Percentiles rank a stretch among this genome's conserved stretches.
These are phyloP conservation scores for Neostapfia colusana DNA, from an alignment of 176 grass and related monocot species.

Conservation along the genomic window DNA sequence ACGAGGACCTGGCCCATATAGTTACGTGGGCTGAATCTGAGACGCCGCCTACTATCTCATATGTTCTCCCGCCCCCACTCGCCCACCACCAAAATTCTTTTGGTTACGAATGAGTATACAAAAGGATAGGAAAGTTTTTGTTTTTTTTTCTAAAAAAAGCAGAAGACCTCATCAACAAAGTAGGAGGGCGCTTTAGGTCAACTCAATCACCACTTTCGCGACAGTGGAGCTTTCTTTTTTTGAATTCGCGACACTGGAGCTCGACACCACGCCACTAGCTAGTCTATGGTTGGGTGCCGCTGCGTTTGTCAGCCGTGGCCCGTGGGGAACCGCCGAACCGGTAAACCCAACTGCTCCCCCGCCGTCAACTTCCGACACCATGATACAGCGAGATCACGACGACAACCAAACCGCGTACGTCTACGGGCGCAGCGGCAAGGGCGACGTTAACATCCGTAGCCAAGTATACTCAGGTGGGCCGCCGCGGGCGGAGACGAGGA, in stretches of 20 bases:
- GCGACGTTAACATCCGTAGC: neutral
- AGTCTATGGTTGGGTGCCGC: neutral
- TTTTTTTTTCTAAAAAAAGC: neutral
- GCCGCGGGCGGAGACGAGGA: conserved; percentile 15
- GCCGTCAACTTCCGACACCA: neutral
- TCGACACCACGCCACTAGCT: neutral
- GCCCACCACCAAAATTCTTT: too few relatives aligned
- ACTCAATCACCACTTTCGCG: neutral
- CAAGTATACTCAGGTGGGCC: conserved; percentile 30
- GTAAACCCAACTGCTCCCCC: neutral
- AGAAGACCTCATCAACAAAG: neutral
- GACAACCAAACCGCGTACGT: conserved; percentile 36
- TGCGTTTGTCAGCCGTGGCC: neutral
- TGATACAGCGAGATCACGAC: conserved; percentile 21
- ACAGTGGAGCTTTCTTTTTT: neutral
- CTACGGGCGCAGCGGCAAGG: conserved; percentile 1
- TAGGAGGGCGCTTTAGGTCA: neutral
- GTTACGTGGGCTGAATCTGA: too few relatives aligned
- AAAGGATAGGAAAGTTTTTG: neutral
- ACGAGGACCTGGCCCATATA: too few relatives aligned
- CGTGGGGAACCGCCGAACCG: neutral
- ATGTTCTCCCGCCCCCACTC: too few relatives aligned
- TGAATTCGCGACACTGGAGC: neutral
- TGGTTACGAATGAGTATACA: neutral
- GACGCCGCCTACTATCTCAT: too few relatives aligned